These are phyloP conservation scores for Annulohypoxylon stygium DNA, from an alignment of 495 filamentous ascomycete species.

Conservation along the genomic window DNA sequence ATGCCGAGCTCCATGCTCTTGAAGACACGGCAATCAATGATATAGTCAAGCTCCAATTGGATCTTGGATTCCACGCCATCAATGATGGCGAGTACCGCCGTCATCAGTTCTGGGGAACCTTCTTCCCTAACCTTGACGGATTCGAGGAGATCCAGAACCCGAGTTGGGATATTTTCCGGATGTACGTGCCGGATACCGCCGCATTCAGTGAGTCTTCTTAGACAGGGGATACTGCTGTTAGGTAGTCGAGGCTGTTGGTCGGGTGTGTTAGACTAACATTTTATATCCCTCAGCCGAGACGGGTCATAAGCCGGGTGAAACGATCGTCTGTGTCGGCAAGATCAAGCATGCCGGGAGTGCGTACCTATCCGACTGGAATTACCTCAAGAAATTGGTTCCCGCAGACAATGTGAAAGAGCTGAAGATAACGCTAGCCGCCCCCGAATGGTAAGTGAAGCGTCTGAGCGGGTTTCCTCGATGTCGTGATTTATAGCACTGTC, in stretches of 20 bases:
- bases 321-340: constrained; percentile 74
- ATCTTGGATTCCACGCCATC: constrained; percentile 72
- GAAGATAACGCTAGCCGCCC: constrained; percentile 74
- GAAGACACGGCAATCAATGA: constrained; percentile 73
- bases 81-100: constrained; percentile 78
- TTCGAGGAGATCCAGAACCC: constrained; percentile 73
- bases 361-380: constrained; percentile 74
- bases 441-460: constrained; percentile 64
- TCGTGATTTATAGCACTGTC: background rate
- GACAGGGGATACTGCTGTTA: constrained; percentile 36
- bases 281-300: constrained; percentile 59
- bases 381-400: constrained; percentile 69
- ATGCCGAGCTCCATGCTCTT: constrained; percentile 57
- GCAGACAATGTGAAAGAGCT: constrained; percentile 67
- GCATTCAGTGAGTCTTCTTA: constrained; percentile 64
- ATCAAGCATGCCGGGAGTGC: constrained; percentile 75
- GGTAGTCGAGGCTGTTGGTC: constrained; percentile 1
- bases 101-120: constrained; percentile 68
- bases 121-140: constrained; percentile 76
- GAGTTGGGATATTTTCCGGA: constrained; percentile 70
- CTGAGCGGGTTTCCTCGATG: background rate
- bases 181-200: constrained; percentile 77
- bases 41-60: constrained; percentile 70
- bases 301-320: constrained; percentile 75
- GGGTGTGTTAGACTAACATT: constrained; percentile 18